phyloP scores from a whole-genome alignment of 495 filamentous ascomycete genomes.

The Sabuloglossum arenarium region DNA sequence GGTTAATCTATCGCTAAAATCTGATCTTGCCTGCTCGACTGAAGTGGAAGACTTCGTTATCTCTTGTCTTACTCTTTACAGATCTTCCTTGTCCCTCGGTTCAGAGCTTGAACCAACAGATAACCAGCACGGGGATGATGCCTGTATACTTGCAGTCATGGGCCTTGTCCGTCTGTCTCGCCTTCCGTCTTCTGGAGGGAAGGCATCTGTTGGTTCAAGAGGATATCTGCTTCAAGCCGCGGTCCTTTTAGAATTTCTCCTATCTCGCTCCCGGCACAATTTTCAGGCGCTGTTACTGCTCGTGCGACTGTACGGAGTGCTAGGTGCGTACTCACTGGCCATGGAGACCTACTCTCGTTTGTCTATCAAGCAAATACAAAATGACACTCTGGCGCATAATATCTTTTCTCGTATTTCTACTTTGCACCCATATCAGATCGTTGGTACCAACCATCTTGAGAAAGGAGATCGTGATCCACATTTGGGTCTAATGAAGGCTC shows the following conservation, averaged over 20 bases:
- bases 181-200: constrained; percentile 10
- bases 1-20: constrained; percentile 20
- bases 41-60: constrained; percentile 24
- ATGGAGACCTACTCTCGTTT: constrained; percentile 30
- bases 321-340: constrained; percentile 33
- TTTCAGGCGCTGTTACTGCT: constrained; percentile 35
- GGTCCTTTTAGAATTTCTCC: constrained; percentile 27
- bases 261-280: constrained; percentile 31
- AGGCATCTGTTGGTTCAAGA: constrained; percentile 11
- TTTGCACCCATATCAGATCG: constrained; percentile 28
- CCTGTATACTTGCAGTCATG: constrained; percentile 35
- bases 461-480: constrained; percentile 3
- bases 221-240: constrained; percentile 28
- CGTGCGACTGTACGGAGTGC: constrained; percentile 28
- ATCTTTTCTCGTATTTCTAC: constrained; percentile 36
- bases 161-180: constrained; percentile 24
- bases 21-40: constrained; percentile 11
- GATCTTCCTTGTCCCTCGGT: constrained; percentile 11
- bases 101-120: constrained; percentile 23
- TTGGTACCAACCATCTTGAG: constrained; percentile 21
- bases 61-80: constrained; percentile 27
- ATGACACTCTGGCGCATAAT: constrained; percentile 34
- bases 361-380: constrained; percentile 39
- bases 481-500: constrained; percentile 10
- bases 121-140: constrained; percentile 34